Evolutionary conservation across 352 stramenopile species (phyloP).

Genomic region (Phytophthora multivora): DNA sequence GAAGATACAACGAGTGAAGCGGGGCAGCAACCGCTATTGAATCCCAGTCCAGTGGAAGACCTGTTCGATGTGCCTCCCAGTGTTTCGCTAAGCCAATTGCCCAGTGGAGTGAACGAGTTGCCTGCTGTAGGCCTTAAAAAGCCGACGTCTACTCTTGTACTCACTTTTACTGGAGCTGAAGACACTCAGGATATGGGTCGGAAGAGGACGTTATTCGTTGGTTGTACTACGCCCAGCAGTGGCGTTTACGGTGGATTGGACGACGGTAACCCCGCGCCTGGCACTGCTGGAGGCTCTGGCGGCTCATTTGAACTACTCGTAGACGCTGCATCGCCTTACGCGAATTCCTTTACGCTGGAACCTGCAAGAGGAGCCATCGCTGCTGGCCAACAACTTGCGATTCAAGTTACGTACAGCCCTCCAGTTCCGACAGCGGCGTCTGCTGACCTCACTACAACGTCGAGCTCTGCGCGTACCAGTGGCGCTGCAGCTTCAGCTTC

Average conservation of each 20-base stretch:
- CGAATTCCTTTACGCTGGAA: conserved; percentile 71
- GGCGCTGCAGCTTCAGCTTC: not conserved
- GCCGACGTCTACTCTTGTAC: conserved; percentile 35
- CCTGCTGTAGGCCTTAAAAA: conserved; percentile 49
- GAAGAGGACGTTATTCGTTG: conserved; percentile 48
- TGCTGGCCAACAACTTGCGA: conserved; percentile 53
- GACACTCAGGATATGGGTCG: conserved; percentile 1
- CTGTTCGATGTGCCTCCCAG: conserved; percentile 68
- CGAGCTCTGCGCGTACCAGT: conserved; percentile 7
- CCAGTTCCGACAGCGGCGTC: conserved; percentile 6
- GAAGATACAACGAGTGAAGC: not conserved
- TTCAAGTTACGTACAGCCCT: conserved; percentile 64
- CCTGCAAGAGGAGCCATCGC: conserved; percentile 65
- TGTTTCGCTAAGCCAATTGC: conserved; percentile 41
- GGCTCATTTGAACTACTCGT: conserved; percentile 71
- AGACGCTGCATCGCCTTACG: conserved; percentile 53
- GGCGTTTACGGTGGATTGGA: conserved; percentile 27
- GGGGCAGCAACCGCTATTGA: conserved; percentile 16
- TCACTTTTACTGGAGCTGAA: conserved; percentile 49
- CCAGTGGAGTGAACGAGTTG: conserved; percentile 20
- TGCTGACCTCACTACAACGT: not conserved
- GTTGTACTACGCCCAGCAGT: conserved; percentile 42
- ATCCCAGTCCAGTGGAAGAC: conserved; percentile 53
- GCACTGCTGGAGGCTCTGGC: conserved; percentile 3
- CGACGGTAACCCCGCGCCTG: conserved; percentile 3